These are phyloP conservation scores for Tuber aestivum DNA, from an alignment of 495 filamentous ascomycete species.

Conservation along the genomic window DNA sequence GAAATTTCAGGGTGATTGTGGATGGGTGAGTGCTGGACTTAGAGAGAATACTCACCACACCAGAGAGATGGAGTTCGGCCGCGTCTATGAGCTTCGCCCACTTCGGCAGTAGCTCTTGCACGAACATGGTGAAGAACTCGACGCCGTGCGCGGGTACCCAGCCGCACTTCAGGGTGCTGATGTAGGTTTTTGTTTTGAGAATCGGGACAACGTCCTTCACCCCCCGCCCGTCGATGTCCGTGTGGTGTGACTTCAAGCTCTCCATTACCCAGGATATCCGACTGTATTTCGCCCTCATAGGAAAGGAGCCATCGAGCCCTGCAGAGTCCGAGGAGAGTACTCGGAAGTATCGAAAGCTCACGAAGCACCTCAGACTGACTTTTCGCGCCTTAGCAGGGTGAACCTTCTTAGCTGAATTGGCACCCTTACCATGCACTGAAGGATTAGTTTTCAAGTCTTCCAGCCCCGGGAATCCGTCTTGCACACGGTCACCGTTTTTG, in stretches of 20 bases:
- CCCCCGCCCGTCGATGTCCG: background rate
- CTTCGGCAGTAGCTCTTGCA: constrained; percentile 18
- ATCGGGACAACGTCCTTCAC: constrained; percentile 8
- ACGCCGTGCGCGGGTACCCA: constrained; percentile 29
- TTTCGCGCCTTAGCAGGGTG: constrained; percentile 21
- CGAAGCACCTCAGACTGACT: constrained; percentile 25
- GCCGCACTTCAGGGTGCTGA: constrained; percentile 21
- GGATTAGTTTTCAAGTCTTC: constrained; percentile 22
- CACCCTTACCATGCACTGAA: background rate
- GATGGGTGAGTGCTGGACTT: background rate
- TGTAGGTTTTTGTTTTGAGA: constrained; percentile 20
- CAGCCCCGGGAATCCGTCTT: constrained; percentile 12
- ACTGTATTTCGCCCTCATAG: background rate
- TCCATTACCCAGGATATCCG: constrained; percentile 28
- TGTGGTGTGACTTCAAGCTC: constrained; percentile 6
- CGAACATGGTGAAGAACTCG: constrained; percentile 27
- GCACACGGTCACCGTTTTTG: background rate
- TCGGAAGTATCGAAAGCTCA: constrained; percentile 14
- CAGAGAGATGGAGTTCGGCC: constrained; percentile 25
- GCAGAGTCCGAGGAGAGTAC: background rate
- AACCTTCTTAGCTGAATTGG: constrained; percentile 8
- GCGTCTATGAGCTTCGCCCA: constrained; percentile 27
- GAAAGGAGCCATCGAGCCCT: constrained; percentile 10
- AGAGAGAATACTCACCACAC: background rate
- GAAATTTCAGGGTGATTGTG: background rate